phyloP scores from a whole-genome alignment of 2,329 filamentous ascomycete genomes.

The Hymenoscyphus occultus region DNA sequence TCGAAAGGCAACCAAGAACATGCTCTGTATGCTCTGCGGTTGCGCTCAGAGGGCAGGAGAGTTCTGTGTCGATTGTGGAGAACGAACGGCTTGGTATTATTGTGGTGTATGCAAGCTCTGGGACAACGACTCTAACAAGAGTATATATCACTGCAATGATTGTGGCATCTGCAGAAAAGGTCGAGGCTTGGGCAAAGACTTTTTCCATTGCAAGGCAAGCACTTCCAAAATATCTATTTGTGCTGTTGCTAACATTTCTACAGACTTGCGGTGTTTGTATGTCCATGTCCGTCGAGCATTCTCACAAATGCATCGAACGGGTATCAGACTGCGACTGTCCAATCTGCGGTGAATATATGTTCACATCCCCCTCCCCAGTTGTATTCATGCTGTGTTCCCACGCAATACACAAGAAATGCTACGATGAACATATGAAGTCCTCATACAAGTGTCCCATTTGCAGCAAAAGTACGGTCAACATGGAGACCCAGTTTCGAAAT shows the following conservation, averaged over 20 bases:
- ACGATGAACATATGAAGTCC: slow-evolving; percentile 79
- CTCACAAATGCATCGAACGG: slow-evolving; percentile 90
- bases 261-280: slow-evolving; percentile 93
- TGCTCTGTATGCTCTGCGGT: slow-evolving; percentile 95
- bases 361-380: slow-evolving; percentile 82
- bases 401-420: slow-evolving; percentile 89
- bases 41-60: slow-evolving; percentile 81
- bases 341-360: slow-evolving; percentile 95
- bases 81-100: slow-evolving; percentile 82
- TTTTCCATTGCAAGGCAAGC: slow-evolving; percentile 92
- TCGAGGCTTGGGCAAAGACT: slow-evolving; percentile 90
- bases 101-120: slow-evolving; percentile 94
- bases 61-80: slow-evolving; percentile 72
- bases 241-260: slow-evolving; percentile 11
- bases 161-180: slow-evolving; percentile 94
- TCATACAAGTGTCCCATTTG: slow-evolving; percentile 97
- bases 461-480: slow-evolving; percentile 94
- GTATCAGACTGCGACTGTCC: slow-evolving; percentile 95
- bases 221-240: background rate
- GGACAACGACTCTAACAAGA: slow-evolving; percentile 88
- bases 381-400: slow-evolving; percentile 96
- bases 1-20: slow-evolving; percentile 82
- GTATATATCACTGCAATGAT: slow-evolving; percentile 93
- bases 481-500: slow-evolving; percentile 92
- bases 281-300: slow-evolving; percentile 77